Base-by-base conservation (phyloP, 1,284 basidiomycete species). In the Papiliotrema fonsecae region DNA sequence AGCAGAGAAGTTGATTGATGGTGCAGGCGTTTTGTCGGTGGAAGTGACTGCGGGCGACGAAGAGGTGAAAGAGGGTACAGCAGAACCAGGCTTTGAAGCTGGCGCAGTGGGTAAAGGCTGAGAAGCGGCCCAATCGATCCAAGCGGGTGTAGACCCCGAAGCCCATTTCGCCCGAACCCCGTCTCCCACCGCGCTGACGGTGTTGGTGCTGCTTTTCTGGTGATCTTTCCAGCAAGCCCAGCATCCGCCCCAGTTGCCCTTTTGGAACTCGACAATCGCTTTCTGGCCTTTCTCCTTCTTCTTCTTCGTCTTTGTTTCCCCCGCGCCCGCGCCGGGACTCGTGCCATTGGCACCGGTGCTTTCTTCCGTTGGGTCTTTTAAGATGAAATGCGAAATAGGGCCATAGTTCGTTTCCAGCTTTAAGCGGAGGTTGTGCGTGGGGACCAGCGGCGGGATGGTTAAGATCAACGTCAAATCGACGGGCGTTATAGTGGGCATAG, bases 151-250 rank as follows among this genome's bases (percentile, higher is more conserved):
- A 45, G 79, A 79, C 6, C 83, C 84, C 9, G 60, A 74, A 6
- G 78, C 81, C 85, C 85, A 88, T 3, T 76, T 76, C 3, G 75
- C 80, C 76, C 85, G 83, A 37, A 84, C 76, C 4, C 80, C 82
- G 0, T 77, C 71, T 19, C 59, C 59, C 51, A 83, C 52, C 2
- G 81, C 84, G 1, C 81, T 83, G 60, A 21, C 41, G 79, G 14
- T 30, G 78, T 82, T 7, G 76, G 77, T 37, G 86, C 34, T 28
- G 13, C 27, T 31, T n/a, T 46, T 47, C 44, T 54, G 44, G 42
- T 67, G 61, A 51, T 75, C 73, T 41, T 61, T 67, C 39, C 58
- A 58, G 47, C 62, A 72, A 2, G 64, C 66, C 67, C 64, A 72
- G 47, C 62, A 67, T 31, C 67, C 79, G 2, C 79, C 63, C 62